These are phyloP conservation scores for Durusdinium trenchii DNA, from an alignment of 73 alveolate genomes.

Conservation along the genomic window DNA sequence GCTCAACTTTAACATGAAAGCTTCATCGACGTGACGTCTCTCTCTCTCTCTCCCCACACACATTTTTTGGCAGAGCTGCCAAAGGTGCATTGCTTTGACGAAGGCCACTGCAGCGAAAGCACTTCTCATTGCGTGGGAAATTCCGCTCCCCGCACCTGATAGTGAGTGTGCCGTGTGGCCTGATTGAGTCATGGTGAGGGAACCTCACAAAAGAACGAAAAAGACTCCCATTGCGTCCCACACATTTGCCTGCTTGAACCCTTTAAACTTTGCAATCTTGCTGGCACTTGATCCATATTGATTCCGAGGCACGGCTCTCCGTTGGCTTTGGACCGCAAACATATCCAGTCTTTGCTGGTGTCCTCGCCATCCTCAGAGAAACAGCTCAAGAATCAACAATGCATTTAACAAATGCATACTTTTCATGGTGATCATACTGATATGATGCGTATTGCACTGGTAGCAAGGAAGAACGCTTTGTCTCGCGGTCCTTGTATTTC, in stretches of 20 bases:
- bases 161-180: too few relatives aligned
- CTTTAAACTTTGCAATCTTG: too few relatives aligned
- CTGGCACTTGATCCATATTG: background rate
- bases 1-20: background rate
- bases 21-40: too few relatives aligned
- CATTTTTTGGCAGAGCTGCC: background rate
- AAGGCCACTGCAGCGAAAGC: constrained; percentile 87
- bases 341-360: constrained; percentile 92
- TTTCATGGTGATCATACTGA: too few relatives aligned
- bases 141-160: constrained; percentile 87
- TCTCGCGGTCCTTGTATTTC: constrained; percentile 29
- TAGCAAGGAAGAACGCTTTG: background rate
- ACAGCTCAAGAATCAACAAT: too few relatives aligned
- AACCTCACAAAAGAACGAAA: background rate
- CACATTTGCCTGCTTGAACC: too few relatives aligned
- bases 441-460: background rate
- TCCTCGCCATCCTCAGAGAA: constrained; percentile 66
- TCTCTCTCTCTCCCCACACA: too few relatives aligned
- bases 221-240: background rate
- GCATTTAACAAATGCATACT: background rate
- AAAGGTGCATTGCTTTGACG: constrained; percentile 78
- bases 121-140: constrained; percentile 88
- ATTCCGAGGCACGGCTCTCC: constrained; percentile 58
- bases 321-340: constrained; percentile 74
- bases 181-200: too few relatives aligned